A percentile compares a stretch with the other conserved stretches of the same genome.
Conservation (phyloP, 1,284 basidiomycete species). For the Ceratobasidium sp. region DNA sequence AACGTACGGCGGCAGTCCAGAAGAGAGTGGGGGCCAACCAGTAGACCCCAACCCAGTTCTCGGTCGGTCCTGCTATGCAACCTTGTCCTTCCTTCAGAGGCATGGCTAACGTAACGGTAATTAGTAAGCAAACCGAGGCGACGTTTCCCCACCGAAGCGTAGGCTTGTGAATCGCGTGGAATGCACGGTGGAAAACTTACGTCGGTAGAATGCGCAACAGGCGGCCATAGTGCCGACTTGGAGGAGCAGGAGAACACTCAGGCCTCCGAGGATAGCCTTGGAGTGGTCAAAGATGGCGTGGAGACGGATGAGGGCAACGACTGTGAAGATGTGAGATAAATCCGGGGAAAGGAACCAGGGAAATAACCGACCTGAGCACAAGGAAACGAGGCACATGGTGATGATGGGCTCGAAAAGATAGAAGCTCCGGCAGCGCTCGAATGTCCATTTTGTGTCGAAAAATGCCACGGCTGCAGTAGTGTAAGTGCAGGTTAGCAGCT, state of each 20-base stretch:
- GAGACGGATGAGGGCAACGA: conserved; percentile 74
- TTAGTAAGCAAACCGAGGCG: conserved; percentile 18
- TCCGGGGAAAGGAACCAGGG: conserved; percentile 24
- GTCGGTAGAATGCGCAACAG: conserved; percentile 75
- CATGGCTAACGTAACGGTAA: conserved; percentile 57
- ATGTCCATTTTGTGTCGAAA: conserved; percentile 73
- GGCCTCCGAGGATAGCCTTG: conserved; percentile 58
- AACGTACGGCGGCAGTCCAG: conserved; percentile 66
- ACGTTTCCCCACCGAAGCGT: conserved; percentile 1
- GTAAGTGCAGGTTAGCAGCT: conserved; percentile 36
- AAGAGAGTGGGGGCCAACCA: conserved; percentile 76
- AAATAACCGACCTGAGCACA: conserved; percentile 29
- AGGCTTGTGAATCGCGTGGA: conserved; percentile 1
- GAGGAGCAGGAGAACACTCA: conserved; percentile 64
- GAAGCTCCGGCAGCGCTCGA: conserved; percentile 69
- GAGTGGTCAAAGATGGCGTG: conserved; percentile 72
- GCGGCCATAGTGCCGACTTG: conserved; percentile 73
- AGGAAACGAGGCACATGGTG: conserved; percentile 50
- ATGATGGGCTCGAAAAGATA: conserved; percentile 83
- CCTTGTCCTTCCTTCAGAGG: conserved; percentile 73
- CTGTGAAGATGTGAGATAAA: conserved; percentile 47
- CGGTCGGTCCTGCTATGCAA: conserved; percentile 78
- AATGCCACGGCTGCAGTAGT: conserved; percentile 68
- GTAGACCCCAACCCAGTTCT: conserved; percentile 79
- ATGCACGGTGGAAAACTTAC: conserved; percentile 50